Evolutionary conservation across 495 filamentous ascomycete genomes (phyloP), one percentile per base, ranked within the genome.

Genomic region (Recurvomyces mirabilis): DNA sequence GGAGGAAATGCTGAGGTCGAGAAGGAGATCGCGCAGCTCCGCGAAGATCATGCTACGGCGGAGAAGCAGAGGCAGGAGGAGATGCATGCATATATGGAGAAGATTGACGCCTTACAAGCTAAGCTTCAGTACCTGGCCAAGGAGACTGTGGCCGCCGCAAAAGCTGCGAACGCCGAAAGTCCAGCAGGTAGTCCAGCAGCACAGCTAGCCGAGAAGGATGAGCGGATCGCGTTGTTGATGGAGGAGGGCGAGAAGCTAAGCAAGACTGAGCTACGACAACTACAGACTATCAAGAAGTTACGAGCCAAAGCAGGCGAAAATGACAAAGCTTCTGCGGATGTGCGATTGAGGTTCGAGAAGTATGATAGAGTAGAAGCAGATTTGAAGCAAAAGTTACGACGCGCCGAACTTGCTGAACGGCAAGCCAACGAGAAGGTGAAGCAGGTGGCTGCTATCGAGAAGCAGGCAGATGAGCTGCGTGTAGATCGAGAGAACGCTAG

Each of bases 181-280:
- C 66, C 75, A 7, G 58, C 74, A 0, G 79, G 80, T 2, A 83
- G 75, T 49, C 24, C 65, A 4, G 84, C 93, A 41, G 84, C 79
- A 58, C 84, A 82, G 54, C 63, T 94, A 7, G 78, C 84, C 7
- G 87, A 91, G 56, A 89, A 87, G 47, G 86, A 95, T 48, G 85
- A 89, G 52, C 81, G 84, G 51, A 91, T 95, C 45, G 83, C 86
- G 4, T 68, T 87, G 31, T 66, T 98, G 12, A 80, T 98, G 63
- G 80, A 93, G 55, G 91, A 98, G 63, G 91, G 93, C 0, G 85
- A 94, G 57, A 87, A 84, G 47, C 71, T 96, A 10, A 83, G 82
- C 3, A 84, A 81, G 53, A 80, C 77, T 13, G 91, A 96, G 53
- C 71, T 95, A 54, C 82, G 83, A 52, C 79, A 91, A 49, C 70